These are phyloP conservation scores for Eurotiales sp. DNA, from an alignment of 2,329 filamentous ascomycete genomes.

Conservation along the genomic window DNA sequence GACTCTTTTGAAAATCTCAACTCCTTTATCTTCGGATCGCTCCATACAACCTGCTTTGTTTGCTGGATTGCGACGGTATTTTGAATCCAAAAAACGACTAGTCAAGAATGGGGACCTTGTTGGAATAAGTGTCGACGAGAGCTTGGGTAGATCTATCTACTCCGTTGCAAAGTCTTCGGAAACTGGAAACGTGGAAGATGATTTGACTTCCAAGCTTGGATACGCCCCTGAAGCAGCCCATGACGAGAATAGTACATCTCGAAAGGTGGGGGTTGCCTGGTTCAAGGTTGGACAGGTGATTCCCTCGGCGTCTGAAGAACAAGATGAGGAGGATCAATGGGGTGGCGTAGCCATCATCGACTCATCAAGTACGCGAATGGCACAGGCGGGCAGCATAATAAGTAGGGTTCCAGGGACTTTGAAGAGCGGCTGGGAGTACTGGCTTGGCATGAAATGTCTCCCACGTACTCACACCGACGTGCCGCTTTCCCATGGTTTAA, in stretches of 20 bases:
- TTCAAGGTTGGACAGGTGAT: slow-evolving; percentile 79
- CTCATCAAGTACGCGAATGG: slow-evolving; percentile 79
- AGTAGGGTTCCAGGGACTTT: slow-evolving; percentile 73
- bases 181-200: slow-evolving; percentile 66
- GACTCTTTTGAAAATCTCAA: slow-evolving; percentile 81
- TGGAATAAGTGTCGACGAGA: slow-evolving; percentile 82
- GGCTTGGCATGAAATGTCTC: slow-evolving; percentile 70
- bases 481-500: slow-evolving; percentile 33
- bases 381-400: slow-evolving; percentile 83
- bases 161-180: slow-evolving; percentile 57
- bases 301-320: slow-evolving; percentile 44
- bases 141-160: slow-evolving; percentile 75
- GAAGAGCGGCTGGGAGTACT: slow-evolving; percentile 82
- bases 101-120: slow-evolving; percentile 85
- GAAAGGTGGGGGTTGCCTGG: slow-evolving; percentile 71
- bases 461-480: slow-evolving; percentile 45
- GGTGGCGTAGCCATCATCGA: slow-evolving; percentile 83
- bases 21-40: slow-evolving; percentile 81
- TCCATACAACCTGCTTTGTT: slow-evolving; percentile 82
- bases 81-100: slow-evolving; percentile 76
- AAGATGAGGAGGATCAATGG: slow-evolving; percentile 69
- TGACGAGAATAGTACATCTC: slow-evolving; percentile 27
- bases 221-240: slow-evolving; percentile 25
- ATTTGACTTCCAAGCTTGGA: slow-evolving; percentile 49
- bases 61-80: slow-evolving; percentile 81